phyloP scores from a whole-genome alignment of 1,284 basidiomycete species.

The Cutaneotrichosporon spelunceum region DNA sequence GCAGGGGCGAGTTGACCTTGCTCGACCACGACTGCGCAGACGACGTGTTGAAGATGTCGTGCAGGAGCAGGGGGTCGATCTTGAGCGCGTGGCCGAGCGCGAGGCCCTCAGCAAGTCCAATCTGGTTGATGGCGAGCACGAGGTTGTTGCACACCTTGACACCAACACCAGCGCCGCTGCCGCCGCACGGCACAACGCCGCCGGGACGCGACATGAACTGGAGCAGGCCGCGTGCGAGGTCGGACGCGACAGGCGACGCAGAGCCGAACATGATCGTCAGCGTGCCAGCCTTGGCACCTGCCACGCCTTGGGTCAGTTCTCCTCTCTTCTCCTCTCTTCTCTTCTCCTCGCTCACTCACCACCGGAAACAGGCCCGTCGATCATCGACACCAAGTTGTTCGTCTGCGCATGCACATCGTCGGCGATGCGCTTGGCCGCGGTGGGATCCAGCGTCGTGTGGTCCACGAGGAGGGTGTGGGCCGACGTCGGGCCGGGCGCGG shows the following conservation, averaged over 20 bases:
- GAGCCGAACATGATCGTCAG: slow-evolving; percentile 49
- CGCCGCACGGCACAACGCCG: slow-evolving; percentile 43
- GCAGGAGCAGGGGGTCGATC: slow-evolving; percentile 39
- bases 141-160: slow-evolving; percentile 50
- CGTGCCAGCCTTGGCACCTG: slow-evolving; percentile 37
- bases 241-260: slow-evolving; percentile 28
- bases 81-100: slow-evolving; percentile 40
- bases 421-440: slow-evolving; percentile 38
- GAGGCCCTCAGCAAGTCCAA: slow-evolving; percentile 46
- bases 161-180: slow-evolving; percentile 42
- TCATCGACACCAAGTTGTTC: slow-evolving; percentile 32
- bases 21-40: slow-evolving; percentile 48
- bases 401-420: slow-evolving; percentile 35
- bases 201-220: slow-evolving; percentile 41
- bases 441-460: slow-evolving; percentile 48
- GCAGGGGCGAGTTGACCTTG: slow-evolving; percentile 41
- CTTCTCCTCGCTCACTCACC: slow-evolving; percentile 24
- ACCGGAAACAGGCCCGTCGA: slow-evolving; percentile 48
- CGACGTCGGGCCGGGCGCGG: slow-evolving; percentile 1
- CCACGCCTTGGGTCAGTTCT: slow-evolving; percentile 29
- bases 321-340: neutral
- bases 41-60: slow-evolving; percentile 44
- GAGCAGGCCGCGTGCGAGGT: slow-evolving; percentile 38
- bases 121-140: slow-evolving; percentile 49
- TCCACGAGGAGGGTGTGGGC: slow-evolving; percentile 47